Conservation (phyloP, 257 asterid species). For the Rubia yunnanensis region DNA sequence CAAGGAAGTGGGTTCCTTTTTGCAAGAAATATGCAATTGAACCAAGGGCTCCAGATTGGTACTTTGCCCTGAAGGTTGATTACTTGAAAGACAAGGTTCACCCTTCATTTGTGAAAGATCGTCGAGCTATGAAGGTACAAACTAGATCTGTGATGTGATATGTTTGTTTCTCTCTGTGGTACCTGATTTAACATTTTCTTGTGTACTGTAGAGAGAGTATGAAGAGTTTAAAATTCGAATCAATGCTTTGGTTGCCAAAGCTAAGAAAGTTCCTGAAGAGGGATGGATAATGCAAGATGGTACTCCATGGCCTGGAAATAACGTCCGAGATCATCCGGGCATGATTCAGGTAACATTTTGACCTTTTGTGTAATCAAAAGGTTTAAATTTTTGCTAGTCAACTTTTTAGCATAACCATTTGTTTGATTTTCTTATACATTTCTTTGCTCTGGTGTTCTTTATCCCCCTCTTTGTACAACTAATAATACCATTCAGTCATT, state of each 20-base stretch:
- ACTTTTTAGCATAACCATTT: not conserved
- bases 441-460: no score
- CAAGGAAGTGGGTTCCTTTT: conserved; percentile 96
- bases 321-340: conserved; percentile 96
- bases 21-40: conserved; percentile 77
- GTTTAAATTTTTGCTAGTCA: not conserved
- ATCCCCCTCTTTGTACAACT: not conserved
- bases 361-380: not conserved
- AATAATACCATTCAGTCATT: not conserved
- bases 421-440: not conserved
- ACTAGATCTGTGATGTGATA: not conserved
- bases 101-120: conserved; percentile 87
- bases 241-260: conserved; percentile 81
- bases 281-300: conserved; percentile 99
- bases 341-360: conserved; percentile 74
- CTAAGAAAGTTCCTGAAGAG: conserved; percentile 89
- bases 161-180: conserved; percentile 11
- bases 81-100: conserved; percentile 88
- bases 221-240: conserved; percentile 88
- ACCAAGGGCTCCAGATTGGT: conserved; percentile 99
- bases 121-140: conserved; percentile 94
- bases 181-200: conserved; percentile 17
- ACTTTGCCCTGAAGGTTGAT: conserved; percentile 79
- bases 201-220: conserved; percentile 67
- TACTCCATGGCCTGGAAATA: conserved; percentile 98